Conservation (phyloP, 257 asterid genomes). For the Solanum paucissectum region DNA sequence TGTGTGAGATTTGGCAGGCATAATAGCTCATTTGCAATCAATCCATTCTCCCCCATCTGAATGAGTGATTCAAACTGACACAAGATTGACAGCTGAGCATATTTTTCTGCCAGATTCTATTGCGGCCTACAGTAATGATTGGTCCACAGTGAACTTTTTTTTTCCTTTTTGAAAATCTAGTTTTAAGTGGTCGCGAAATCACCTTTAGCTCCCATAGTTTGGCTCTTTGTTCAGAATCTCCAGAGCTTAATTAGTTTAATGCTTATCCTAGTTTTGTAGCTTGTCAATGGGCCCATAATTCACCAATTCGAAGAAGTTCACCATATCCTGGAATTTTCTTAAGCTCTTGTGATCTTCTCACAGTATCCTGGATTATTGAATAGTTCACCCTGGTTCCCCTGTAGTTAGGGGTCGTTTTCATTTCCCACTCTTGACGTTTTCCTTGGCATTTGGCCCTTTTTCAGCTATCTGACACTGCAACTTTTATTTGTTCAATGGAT, state of each 20-base stretch:
- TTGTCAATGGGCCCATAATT: neutral
- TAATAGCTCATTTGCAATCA: neutral
- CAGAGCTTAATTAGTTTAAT: neutral
- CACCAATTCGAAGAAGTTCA: neutral
- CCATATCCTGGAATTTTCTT: neutral
- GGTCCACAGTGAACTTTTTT: neutral
- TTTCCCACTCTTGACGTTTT: neutral
- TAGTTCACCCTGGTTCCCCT: neutral
- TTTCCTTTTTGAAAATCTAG: neutral
- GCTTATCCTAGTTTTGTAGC: neutral
- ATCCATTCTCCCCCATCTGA: neutral
- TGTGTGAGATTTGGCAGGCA: neutral
- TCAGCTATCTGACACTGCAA: neutral
- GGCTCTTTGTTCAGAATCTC: neutral
- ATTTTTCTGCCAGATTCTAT: neutral
- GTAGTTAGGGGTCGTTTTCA: neutral
- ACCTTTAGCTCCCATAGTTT: neutral
- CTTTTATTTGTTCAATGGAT: neutral
- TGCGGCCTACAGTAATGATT: neutral
- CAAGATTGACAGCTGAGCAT: neutral
- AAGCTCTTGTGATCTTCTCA: neutral
- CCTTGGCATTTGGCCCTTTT: neutral
- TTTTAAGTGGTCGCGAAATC: neutral
- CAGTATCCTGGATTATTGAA: neutral
- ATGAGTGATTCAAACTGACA: neutral